Percentiles rank a stretch among this genome's conserved stretches.
Conservation (phyloP, 345 rosid genomes). For the Brassica napus region DNA sequence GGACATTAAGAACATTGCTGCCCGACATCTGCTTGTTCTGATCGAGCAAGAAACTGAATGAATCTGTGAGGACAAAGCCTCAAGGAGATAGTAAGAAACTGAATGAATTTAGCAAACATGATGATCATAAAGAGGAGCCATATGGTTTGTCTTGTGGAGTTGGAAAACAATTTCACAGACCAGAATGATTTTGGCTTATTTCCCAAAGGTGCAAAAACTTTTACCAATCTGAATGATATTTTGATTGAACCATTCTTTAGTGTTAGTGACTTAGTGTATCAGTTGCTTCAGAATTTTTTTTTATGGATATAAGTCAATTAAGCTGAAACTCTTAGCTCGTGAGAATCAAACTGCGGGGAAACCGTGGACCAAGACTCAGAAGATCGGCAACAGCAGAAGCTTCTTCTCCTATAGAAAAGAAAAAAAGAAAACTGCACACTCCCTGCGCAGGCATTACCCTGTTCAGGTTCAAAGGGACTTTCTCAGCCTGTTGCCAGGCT, state of each 20-base stretch:
- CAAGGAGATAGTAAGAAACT: background rate
- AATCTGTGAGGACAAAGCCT: background rate
- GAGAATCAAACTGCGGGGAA: background rate
- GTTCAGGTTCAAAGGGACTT: constrained; percentile 99
- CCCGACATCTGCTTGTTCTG: background rate
- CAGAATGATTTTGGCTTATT: background rate
- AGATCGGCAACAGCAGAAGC: constrained; percentile 33
- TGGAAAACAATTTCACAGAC: background rate
- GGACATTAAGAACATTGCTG: background rate
- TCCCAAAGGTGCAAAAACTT: background rate
- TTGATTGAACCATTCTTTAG: background rate
- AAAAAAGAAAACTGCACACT: constrained; percentile 74
- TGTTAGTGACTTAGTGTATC: constrained; percentile 13
- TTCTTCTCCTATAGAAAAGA: constrained; percentile 52
- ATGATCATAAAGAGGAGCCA: background rate
- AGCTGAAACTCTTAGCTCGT: constrained; percentile 2
- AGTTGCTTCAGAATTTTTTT: background rate
- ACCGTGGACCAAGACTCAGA: constrained; percentile 15
- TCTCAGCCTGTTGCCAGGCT: constrained; percentile 80
- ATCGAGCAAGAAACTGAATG: background rate
- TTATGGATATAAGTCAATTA: background rate
- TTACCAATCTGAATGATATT: background rate
- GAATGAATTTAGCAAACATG: background rate
- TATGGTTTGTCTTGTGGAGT: background rate
- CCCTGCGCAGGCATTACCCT: constrained; percentile 99